Evolutionary conservation across 257 asterid genomes (phyloP).

Genomic region (Solanum chilense): DNA sequence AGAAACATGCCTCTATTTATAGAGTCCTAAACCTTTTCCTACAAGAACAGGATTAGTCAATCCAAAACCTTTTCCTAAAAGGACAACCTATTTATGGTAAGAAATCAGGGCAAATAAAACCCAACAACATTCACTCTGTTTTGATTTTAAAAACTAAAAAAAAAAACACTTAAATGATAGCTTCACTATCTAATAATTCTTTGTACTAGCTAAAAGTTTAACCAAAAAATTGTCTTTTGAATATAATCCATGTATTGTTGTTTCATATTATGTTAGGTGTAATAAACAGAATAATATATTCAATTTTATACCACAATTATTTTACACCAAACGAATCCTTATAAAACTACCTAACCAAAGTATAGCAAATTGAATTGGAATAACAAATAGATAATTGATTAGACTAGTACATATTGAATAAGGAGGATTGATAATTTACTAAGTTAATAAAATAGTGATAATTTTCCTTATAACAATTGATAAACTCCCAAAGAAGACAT

Average conservation of each 20-base stretch:
- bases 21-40: too few species aligned
- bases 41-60: too few species aligned
- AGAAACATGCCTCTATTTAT: too few species aligned
- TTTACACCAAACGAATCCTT: background rate
- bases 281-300: background rate
- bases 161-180: background rate
- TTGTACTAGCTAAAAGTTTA: background rate
- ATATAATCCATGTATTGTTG: background rate
- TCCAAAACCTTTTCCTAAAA: too few species aligned
- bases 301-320: background rate
- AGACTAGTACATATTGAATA: background rate
- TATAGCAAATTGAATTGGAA: background rate
- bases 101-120: too few species aligned
- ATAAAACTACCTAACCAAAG: background rate
- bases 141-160: background rate
- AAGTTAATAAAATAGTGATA: background rate
- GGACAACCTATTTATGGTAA: too few species aligned
- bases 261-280: background rate
- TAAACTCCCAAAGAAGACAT: conserved; percentile 45
- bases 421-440: background rate
- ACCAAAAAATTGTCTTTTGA: background rate
- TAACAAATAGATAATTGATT: background rate
- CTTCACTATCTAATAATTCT: background rate
- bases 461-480: conserved; percentile 20
- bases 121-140: background rate